These are phyloP conservation scores for Piper longum DNA, from an alignment of 164 flowering plant genomes.

Conservation along the genomic window DNA sequence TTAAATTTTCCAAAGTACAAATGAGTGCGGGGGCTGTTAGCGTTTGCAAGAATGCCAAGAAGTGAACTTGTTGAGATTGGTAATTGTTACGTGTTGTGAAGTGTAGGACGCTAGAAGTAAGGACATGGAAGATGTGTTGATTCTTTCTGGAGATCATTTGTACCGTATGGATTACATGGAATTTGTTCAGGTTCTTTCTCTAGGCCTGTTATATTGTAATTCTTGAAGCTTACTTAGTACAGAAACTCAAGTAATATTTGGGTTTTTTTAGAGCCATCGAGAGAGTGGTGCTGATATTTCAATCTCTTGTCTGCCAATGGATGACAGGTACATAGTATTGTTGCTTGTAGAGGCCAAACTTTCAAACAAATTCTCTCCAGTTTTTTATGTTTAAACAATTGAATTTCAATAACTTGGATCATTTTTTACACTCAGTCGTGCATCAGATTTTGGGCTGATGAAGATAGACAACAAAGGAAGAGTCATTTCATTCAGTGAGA, in stretches of 20 bases:
- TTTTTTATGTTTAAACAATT: neutral
- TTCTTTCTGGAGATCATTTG: conserved; percentile 92
- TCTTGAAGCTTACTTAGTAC: neutral
- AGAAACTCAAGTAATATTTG: neutral
- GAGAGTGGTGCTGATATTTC: conserved; percentile 92
- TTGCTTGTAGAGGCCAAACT: no score
- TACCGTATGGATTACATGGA: conserved; percentile 96
- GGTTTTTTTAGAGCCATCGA: conserved; percentile 48
- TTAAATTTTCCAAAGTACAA: no score
- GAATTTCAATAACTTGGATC: neutral
- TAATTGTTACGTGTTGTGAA: neutral
- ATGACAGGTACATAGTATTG: conserved; percentile 46
- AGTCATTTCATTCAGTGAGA: conserved; percentile 73
- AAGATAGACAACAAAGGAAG: conserved; percentile 81
- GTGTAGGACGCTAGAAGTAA: conserved; percentile 65
- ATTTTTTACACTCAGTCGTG: conserved; percentile 48
- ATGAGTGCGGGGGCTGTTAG: no score
- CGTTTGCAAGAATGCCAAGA: no score
- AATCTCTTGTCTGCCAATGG: conserved; percentile 71
- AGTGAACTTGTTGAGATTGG: no score
- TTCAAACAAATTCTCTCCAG: no score
- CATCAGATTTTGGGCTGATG: conserved; percentile 95
- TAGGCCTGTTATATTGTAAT: neutral
- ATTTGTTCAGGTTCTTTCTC: conserved; percentile 52
- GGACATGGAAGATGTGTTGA: conserved; percentile 79